Conservation (phyloP, 768 basidiomycete species). For the Podaxis sp. region DNA sequence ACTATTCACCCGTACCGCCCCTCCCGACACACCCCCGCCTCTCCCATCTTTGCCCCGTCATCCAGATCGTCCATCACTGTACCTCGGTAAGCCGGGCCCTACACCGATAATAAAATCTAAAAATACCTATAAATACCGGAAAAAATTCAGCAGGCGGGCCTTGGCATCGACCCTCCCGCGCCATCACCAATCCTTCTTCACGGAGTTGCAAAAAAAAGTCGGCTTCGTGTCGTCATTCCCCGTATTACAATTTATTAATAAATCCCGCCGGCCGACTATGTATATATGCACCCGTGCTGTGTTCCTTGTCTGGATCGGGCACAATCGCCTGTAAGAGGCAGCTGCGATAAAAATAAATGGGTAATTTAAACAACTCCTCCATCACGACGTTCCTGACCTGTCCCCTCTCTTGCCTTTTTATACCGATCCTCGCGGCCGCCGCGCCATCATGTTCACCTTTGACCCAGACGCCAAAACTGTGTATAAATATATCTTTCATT, state of each 20-base stretch:
- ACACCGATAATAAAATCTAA: not conserved
- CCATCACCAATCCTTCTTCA: not conserved
- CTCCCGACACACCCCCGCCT: too few species aligned
- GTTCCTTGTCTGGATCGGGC: conserved; percentile 1
- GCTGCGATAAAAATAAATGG: conserved; percentile 11
- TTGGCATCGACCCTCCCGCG: not conserved
- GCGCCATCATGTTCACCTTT: not conserved
- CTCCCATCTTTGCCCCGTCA: not conserved
- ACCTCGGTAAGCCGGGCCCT: not conserved
- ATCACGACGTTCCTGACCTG: conserved; percentile 10
- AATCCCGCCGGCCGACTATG: conserved; percentile 4
- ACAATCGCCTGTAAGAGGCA: not conserved
- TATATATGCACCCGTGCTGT: not conserved
- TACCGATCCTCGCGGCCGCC: not conserved
- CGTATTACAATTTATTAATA: conserved; percentile 8
- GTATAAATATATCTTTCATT: conserved; percentile 9
- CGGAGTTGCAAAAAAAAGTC: conserved; percentile 6
- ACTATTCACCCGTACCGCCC: too few species aligned
- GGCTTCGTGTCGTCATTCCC: conserved; percentile 6
- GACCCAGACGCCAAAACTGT: not conserved
- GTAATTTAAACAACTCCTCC: not conserved
- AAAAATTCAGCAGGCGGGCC: not conserved
- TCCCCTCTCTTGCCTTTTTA: not conserved
- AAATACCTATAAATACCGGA: conserved; percentile 1
- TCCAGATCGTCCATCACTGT: not conserved